Evolutionary conservation across 768 basidiomycete species (phyloP), one percentile per base, ranked within the genome.

Genomic region (Kwoniella botswanensis): DNA sequence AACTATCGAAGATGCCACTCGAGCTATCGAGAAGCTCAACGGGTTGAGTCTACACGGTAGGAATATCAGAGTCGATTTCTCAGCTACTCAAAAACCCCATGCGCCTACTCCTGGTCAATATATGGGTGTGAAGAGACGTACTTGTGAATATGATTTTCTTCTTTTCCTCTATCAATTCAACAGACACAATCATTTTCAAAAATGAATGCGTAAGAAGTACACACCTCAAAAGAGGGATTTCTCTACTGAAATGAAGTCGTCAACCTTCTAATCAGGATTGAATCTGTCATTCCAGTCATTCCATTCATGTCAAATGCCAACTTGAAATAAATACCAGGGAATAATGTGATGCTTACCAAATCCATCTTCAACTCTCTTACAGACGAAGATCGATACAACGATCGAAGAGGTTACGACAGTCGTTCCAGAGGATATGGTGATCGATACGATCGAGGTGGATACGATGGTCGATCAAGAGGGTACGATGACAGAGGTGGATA

Each of bases 41-140:
- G 97, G 97, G 52, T 85, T 95, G 59, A 93, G 94, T 76, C 87
- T 99, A 65, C 96, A 98, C 77, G 96, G 94, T 26, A 92, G 96
- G 71, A 90, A 92, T 65, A 95, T 99, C 76, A 93, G 96, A 67
- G 97, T 99, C 44, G 96, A 98, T 82, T 99, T 92, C 82, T 97
- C 94, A 0, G 92, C 96, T 60, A 99, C 96, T 11, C 90, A 92
- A 72, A 89, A 93, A 57, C 93, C 96, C 26, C 96, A 99, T 84
- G 90, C 92, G 15, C 93, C 97, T 10, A 99, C 96, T 11, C 96
- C 96, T 4, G 96, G 96, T 71, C 93, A 97, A 85, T 99, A 98
- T 84, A 96, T 96, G 93, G 94, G 96, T 13, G 91, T 93, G 75
- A 76, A 74, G 70, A 66, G 79, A 56, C 80, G 80, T 35, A 44